Base-by-base conservation (phyloP, 495 filamentous ascomycete genomes). In the Penicillium arizonense region DNA sequence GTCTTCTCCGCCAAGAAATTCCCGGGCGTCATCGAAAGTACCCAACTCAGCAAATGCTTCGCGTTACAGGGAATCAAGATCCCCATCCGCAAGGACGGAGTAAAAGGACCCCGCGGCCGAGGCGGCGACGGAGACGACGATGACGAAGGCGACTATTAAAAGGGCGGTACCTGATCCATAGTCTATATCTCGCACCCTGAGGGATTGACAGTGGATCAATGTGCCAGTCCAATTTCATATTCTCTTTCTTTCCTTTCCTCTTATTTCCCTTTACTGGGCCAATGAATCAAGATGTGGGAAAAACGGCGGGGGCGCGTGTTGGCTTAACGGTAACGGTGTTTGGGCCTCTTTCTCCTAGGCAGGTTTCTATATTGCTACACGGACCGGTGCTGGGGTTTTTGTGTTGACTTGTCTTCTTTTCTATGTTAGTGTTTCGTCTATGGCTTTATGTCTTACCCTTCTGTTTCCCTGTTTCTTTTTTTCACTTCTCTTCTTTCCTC, bases 1-100 rank as follows among this genome's bases (percentile, higher is more conserved):
- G 94, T 98, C 39, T 97, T 86, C 68, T 91, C 87, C 5, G 94
- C 94, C 32, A 98, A 98, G 80, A 96, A 96, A 58, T 98, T 98
- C 77, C 93, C 94, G 0, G 94, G 94, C 52, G 94, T 98, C 1
- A 95, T 96, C 56, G 93, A 97, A 65, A 93, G 88, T 66, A 98
- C 94, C 2, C 69, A 81, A n/a, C 73, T 98, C 16, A 96, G 91
- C 78, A 96, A 95, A 67, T 87, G 84, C 60, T 98, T 98, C 71
- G 94, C 94, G 10, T 79, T 84, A 8, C 94, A 98, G 60, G 94
- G 94, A n/a, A 93, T 96, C 70, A 96, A 96, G 71, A 96, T 96
- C 14, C 91, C 91, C 0, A 96, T 96, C 38, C 77, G 91, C 8
- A 96, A 96, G 71, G 91, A 96, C 58, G 87, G 87, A 3, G 76